phyloP scores from a whole-genome alignment of 176 grass and related monocot genomes.

The Aegilops sharonensis region DNA sequence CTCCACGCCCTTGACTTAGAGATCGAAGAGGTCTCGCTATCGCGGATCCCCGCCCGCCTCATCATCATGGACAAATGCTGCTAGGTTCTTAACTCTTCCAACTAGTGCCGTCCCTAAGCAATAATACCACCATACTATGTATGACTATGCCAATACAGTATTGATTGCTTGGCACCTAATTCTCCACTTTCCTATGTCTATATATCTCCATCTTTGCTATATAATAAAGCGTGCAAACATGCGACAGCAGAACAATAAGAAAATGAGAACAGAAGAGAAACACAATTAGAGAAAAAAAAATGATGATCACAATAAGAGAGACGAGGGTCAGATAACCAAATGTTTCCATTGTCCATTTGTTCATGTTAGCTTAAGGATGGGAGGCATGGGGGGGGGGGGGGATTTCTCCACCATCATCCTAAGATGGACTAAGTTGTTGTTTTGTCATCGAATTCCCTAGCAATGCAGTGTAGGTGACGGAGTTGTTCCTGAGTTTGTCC shows the following conservation, averaged over 20 bases:
- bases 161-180: not conserved
- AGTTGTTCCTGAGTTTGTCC: no score
- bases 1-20: slow-evolving; percentile 63
- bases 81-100: no score
- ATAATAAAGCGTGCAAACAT: not conserved
- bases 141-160: not conserved
- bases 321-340: not conserved
- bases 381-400: no score
- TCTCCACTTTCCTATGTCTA: not conserved
- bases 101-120: no score
- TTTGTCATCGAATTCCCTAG: no score
- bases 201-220: not conserved
- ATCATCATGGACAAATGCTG: no score
- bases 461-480: no score
- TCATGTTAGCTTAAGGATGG: not conserved
- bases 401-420: no score
- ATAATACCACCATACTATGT: not conserved
- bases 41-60: slow-evolving; percentile 49
- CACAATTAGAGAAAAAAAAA: not conserved
- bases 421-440: no score
- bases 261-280: not conserved
- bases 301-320: not conserved
- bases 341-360: not conserved
- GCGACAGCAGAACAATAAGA: not conserved
- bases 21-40: slow-evolving; percentile 51